Percentiles rank a stretch among this genome's conserved stretches.
Evolutionary conservation across 169 alveolate species (phyloP).

Genomic region (Amoebophrya sp.): DNA sequence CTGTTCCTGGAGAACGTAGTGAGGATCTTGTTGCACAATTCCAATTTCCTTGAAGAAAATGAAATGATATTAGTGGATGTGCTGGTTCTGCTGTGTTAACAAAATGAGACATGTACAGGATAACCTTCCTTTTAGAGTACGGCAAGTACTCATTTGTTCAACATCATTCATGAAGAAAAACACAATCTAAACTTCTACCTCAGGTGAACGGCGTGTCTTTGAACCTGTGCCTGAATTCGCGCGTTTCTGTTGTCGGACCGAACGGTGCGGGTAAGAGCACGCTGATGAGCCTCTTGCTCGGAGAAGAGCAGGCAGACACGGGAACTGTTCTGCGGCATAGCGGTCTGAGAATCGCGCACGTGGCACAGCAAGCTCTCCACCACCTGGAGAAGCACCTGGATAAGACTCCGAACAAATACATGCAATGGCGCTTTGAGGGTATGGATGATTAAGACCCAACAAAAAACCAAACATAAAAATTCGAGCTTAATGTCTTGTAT

Average conservation of each 20-base stretch:
- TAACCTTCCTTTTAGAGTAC: no score
- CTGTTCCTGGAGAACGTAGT: no score
- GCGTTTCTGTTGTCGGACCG: constrained; percentile 31
- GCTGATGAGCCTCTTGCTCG: constrained; percentile 20
- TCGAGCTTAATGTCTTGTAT: no score
- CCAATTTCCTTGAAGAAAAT: no score
- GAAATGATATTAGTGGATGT: no score
- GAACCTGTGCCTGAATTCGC: not conserved
- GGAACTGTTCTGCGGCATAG: not conserved
- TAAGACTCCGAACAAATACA: constrained; percentile 21
- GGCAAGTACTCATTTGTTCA: no score
- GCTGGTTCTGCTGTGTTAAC: no score
- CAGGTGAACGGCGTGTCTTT: constrained; percentile 9
- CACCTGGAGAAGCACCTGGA: constrained; percentile 28
- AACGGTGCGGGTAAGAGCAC: constrained; percentile 37
- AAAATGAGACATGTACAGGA: no score
- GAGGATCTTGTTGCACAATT: no score
- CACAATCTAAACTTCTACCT: not conserved
- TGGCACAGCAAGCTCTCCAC: constrained; percentile 35
- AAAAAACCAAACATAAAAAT: no score
- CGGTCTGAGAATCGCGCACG: constrained; percentile 28
- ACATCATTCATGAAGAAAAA: no score
- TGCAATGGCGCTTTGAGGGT: constrained; percentile 35
- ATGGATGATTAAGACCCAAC: no score
- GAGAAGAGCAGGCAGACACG: constrained; percentile 15